phyloP scores from a whole-genome alignment of 176 grass and related monocot species.

The Ananas comosus region DNA sequence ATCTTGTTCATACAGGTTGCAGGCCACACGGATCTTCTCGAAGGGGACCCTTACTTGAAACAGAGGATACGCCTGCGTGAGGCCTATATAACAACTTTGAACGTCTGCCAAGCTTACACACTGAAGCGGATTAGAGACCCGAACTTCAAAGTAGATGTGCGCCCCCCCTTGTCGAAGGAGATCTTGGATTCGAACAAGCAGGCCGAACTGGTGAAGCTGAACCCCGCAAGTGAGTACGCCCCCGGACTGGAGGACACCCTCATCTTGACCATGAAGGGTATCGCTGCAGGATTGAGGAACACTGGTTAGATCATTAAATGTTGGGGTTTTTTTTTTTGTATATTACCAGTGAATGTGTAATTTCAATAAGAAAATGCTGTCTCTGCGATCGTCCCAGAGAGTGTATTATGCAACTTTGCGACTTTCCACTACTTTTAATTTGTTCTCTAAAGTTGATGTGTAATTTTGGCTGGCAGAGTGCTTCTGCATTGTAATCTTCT shows the following conservation, averaged over 20 bases:
- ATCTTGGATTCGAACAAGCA: constrained; percentile 16
- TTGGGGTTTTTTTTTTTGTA: too few species aligned
- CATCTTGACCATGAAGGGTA: constrained; percentile 80
- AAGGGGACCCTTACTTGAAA: constrained; percentile 48
- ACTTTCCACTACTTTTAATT: too few species aligned
- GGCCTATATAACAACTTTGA: constrained; percentile 64
- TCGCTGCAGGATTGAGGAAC: constrained; percentile 63
- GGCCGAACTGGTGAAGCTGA: constrained; percentile 52
- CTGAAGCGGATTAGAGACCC: constrained; percentile 52
- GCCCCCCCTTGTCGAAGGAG: constrained; percentile 35
- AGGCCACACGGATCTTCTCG: constrained; percentile 44
- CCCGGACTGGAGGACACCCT: constrained; percentile 79
- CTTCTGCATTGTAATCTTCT: too few species aligned
- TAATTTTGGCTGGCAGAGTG: too few species aligned
- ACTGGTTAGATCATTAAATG: constrained; percentile 32
- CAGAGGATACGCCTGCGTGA: constrained; percentile 59
- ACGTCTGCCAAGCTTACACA: constrained; percentile 62
- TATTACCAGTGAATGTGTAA: too few species aligned
- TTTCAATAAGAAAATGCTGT: too few species aligned
- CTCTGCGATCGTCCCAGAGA: too few species aligned
- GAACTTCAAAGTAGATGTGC: constrained; percentile 22
- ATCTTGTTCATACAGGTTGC: constrained; percentile 36
- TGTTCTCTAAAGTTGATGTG: too few species aligned
- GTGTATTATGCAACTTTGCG: too few species aligned
- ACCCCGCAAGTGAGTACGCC: constrained; percentile 46